Base-by-base conservation (phyloP, 306 rosid genomes). In the Rosa rugosa region DNA sequence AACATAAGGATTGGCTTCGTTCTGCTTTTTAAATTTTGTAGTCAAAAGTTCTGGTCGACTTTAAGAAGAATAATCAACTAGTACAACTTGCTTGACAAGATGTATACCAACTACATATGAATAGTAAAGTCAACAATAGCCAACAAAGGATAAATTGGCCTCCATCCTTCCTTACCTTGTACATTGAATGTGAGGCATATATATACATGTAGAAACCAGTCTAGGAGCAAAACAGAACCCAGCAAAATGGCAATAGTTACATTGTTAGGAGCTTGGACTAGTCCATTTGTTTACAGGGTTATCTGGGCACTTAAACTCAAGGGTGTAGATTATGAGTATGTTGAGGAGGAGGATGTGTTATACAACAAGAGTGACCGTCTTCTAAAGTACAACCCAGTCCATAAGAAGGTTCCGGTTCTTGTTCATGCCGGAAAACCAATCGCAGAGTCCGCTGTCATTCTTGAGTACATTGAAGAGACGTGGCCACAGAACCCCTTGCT, bases 271-370 rank as follows among this genome's bases (percentile, higher is more conserved):
- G 0, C 0, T 8, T 69, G 70, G 76, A 0, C 38, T 5, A 78
- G 81, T 56, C 47, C 69, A 17, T 78, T 0, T 31, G 56, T 42
- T 6, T 42, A 44, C 40, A 56, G 76, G 54, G 76, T 69, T 25
- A 69, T 69, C 8, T 78, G 75, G 75, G 81, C 81, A 25, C 81
- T 78, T 41, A 78, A 78, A 31, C 76, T 78, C 22, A 78, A 78
- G 49, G 81, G 81, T 23, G 56, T 78, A 40, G 66, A 69, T 5
- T 78, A 69, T 7, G 81, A 78, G 20, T 69, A 69, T n/a, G 53
- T 78, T 3, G 76, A 78, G n/a, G 76, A 78, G n/a, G 76, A 78
- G 66, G 12, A 69, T 54, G 2, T 69, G 13, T 8, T n/a, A 40
- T 31, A 31, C 34, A 53, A 56, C 47, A 78, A 78, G 67, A 78